Evolutionary conservation across 2,329 filamentous ascomycete species (phyloP).

Genomic region (Dendryphion nanum): DNA sequence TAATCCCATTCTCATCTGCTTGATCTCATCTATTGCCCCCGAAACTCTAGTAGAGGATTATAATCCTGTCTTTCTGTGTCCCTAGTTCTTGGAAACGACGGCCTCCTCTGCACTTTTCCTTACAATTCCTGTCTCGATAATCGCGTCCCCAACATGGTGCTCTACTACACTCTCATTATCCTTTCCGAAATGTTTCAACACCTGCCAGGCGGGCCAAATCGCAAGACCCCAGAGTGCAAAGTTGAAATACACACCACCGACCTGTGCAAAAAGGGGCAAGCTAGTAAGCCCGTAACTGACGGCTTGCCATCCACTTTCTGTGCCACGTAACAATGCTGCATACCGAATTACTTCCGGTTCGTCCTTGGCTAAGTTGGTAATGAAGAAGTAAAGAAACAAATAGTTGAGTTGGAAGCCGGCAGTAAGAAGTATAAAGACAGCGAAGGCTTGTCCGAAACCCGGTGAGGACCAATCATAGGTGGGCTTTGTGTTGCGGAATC

Average conservation of each 20-base stretch:
- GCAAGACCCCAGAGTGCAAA: conserved; percentile 67
- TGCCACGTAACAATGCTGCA: conserved; percentile 65
- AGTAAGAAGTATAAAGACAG: conserved; percentile 66
- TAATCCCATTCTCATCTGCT: too few species aligned
- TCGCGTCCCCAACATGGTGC: conserved; percentile 1
- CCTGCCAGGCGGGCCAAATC: conserved; percentile 65
- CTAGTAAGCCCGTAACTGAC: conserved; percentile 68
- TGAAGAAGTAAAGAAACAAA: conserved; percentile 71
- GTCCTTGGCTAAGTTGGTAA: conserved; percentile 62
- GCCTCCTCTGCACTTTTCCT: background rate
- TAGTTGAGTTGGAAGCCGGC: conserved; percentile 72
- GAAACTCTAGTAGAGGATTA: too few species aligned
- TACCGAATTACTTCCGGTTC: conserved; percentile 67
- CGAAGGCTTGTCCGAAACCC: conserved; percentile 67
- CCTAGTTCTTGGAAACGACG: too few species aligned
- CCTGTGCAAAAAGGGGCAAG: conserved; percentile 60
- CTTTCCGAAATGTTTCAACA: conserved; percentile 57
- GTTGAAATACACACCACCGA: conserved; percentile 69
- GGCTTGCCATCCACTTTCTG: conserved; percentile 71
- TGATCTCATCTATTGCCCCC: too few species aligned
- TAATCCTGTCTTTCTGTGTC: too few species aligned
- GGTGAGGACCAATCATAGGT: conserved; percentile 64
- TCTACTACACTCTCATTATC: conserved; percentile 3
- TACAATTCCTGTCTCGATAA: background rate
- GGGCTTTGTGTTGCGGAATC: conserved; percentile 57